A percentile compares a stretch with the other conserved stretches of the same genome.
Conservation (phyloP, 148 eudicot genomes). For the Rhododendron molle region DNA sequence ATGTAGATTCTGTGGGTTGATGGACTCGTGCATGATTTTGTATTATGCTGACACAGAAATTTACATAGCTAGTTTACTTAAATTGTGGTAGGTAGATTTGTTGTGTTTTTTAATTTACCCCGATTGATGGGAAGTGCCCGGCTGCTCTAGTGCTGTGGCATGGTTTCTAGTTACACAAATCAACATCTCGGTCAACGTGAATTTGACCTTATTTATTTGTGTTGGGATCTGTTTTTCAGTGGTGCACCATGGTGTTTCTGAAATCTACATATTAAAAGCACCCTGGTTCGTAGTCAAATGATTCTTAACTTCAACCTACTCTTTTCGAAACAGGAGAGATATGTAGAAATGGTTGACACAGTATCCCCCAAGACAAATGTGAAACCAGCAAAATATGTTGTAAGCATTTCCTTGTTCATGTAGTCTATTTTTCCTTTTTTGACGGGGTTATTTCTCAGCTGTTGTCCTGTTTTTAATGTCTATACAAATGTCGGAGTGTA, state of each 20-base stretch:
- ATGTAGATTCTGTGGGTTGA: background rate
- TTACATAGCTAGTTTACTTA: background rate
- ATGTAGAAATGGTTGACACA: constrained; percentile 80
- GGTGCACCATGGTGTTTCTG: background rate
- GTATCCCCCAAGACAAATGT: constrained; percentile 16
- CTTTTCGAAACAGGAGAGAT: constrained; percentile 38
- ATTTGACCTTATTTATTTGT: constrained; percentile 4
- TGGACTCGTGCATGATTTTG: background rate
- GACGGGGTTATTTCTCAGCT: background rate
- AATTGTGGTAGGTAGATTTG: background rate
- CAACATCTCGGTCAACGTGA: background rate
- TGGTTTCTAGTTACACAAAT: background rate
- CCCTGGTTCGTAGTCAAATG: background rate
- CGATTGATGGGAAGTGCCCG: background rate
- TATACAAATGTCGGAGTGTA: background rate
- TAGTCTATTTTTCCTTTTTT: background rate
- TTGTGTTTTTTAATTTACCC: background rate
- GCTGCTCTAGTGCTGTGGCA: background rate
- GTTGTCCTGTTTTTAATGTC: background rate
- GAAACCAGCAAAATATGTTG: constrained; percentile 29
- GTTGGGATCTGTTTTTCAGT: background rate
- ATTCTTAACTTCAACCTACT: background rate
- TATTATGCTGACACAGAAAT: background rate
- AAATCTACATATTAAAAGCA: background rate
- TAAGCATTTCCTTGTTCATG: constrained; percentile 17